These are phyloP conservation scores for Mentha longifolia DNA, from an alignment of 257 asterid species.

Conservation along the genomic window DNA sequence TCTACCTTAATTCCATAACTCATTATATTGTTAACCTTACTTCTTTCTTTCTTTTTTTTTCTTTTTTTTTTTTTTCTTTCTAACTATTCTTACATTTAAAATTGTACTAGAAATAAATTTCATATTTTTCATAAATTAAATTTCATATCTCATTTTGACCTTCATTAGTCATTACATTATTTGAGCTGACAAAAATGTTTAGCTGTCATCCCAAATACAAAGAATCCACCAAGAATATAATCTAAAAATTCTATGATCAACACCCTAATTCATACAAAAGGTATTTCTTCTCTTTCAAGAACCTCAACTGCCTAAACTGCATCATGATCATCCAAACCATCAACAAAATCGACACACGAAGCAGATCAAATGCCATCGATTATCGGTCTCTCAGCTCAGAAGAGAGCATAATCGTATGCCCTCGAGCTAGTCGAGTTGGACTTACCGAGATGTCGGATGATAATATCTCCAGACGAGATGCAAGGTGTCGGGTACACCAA, in stretches of 20 bases:
- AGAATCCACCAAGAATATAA: no score
- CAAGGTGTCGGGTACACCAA: slow-evolving; percentile 61
- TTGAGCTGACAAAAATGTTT: no score
- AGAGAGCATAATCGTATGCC: slow-evolving; percentile 28
- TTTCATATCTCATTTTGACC: no score
- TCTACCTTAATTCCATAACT: no score
- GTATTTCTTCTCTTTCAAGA: not conserved
- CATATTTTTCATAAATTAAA: no score
- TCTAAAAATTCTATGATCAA: not conserved
- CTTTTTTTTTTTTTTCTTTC: no score
- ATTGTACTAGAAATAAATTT: no score
- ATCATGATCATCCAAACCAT: not conserved
- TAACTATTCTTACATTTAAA: no score
- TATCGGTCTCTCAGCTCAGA: slow-evolving; percentile 16
- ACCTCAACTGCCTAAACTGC: not conserved
- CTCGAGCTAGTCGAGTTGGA: slow-evolving; percentile 38
- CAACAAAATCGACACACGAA: slow-evolving; percentile 3
- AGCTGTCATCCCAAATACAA: no score
- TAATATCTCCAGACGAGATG: slow-evolving; percentile 47
- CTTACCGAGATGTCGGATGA: slow-evolving; percentile 36
- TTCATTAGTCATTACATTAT: no score
- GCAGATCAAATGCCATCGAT: not conserved
- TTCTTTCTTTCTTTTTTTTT: no score
- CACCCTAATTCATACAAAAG: not conserved
- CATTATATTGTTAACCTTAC: no score